These are phyloP conservation scores for Globisporangium cederbergense DNA, from an alignment of 352 stramenopile genomes.

Conservation along the genomic window DNA sequence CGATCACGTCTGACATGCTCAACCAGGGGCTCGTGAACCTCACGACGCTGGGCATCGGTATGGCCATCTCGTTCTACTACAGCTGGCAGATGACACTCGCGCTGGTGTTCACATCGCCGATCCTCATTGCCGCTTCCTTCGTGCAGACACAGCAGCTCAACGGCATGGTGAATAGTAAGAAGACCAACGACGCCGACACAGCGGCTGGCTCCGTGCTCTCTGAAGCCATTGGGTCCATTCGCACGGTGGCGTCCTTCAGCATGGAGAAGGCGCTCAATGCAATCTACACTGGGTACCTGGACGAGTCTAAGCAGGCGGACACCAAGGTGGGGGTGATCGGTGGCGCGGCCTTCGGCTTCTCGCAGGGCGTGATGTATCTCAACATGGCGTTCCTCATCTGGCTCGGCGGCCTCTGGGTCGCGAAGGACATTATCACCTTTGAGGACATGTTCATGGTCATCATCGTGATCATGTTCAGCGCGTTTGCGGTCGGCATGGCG, in stretches of 20 bases:
- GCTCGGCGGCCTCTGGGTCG: conserved; percentile 39
- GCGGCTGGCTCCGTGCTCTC: conserved; percentile 33
- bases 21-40: conserved; percentile 47
- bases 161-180: conserved; percentile 31
- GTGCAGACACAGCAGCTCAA: conserved; percentile 23
- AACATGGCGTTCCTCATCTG: conserved; percentile 66
- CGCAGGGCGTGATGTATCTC: conserved; percentile 46
- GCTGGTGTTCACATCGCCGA: not conserved
- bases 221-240: conserved; percentile 47
- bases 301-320: conserved; percentile 22
- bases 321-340: conserved; percentile 33
- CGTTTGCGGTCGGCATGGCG: conserved; percentile 29
- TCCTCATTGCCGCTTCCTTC: conserved; percentile 27
- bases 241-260: conserved; percentile 35
- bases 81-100: not conserved
- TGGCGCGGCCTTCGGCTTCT: conserved; percentile 43
- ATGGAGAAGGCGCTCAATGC: conserved; percentile 23
- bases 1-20: conserved; percentile 63
- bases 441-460: conserved; percentile 33
- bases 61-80: not conserved
- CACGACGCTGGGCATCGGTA: conserved; percentile 25
- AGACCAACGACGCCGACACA: conserved; percentile 37
- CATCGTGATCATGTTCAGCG: conserved; percentile 34
- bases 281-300: conserved; percentile 23
- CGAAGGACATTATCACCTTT: conserved; percentile 31